Base-by-base conservation (phyloP, 108 stramenopile genomes). In the Nannochloropsis salina region DNA sequence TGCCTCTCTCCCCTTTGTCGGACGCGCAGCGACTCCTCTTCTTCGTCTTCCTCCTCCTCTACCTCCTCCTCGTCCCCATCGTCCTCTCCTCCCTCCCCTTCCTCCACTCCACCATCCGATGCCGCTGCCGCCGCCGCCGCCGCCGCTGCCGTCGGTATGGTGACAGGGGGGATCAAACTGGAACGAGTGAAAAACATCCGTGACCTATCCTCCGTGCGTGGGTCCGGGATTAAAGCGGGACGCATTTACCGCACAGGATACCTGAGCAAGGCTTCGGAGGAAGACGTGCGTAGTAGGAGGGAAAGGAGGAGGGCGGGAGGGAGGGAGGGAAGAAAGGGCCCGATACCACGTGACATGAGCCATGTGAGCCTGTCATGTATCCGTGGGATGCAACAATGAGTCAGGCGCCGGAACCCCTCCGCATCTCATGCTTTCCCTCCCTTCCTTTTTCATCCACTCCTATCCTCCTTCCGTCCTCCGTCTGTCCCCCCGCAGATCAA, bases 181-280 rank as follows among this genome's bases (percentile, higher is more conserved):
- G 90, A 92, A 84, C 89, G 91, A 43, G 93, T 97, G 85, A 95
- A 95, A 89, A 97, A 97, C 88, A 95, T 94, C 80, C 94, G 96
- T 84, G 96, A 97, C 86, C 85, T 97, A 81, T 86, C 93, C 9
- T 93, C 94, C 5, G 92, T 93, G 2, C 42, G 51, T 1, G 86
- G 93, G 83, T 94, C 94, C 8, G 94, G 94, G 80, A 91, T 97
- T 41, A 80, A 91, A 82, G 91, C 93, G 5, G 91, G 92, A 22
- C 88, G 94, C 10, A 82, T 96, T 40, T 94, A 91, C 85, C 94
- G 96, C 43, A 95, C 92, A 80, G 96, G 96, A 12, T 91, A 95
- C 31, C 80, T 96, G 80, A 93, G 93, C 51, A 94, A 96, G 88
- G 95, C 96, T 18, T 91, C 94, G 44, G 88, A 91, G 86, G 43